Conservation (phyloP, 352 stramenopile species). For the Pelagophyceae sp. region DNA sequence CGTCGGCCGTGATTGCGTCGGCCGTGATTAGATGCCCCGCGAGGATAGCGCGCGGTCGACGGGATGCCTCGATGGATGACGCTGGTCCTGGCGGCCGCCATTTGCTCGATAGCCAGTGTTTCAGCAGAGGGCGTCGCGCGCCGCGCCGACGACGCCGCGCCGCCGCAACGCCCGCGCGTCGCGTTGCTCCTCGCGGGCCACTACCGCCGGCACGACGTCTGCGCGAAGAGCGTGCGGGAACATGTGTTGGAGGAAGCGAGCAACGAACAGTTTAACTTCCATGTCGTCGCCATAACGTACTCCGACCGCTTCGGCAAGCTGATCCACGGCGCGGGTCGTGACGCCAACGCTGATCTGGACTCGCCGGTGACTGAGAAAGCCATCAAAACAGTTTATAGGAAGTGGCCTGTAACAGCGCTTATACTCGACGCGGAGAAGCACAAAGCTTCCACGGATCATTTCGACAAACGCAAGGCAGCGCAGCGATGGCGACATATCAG, state of each 20-base stretch:
- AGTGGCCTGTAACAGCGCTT: not conserved
- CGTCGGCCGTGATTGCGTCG: too few species aligned
- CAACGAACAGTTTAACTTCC: not conserved
- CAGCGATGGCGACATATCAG: not conserved
- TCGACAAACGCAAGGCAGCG: not conserved
- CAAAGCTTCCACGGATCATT: not conserved
- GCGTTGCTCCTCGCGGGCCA: not conserved
- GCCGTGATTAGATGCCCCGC: too few species aligned
- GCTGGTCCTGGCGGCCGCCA: too few species aligned
- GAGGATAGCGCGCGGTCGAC: too few species aligned
- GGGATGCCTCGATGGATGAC: too few species aligned
- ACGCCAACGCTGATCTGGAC: not conserved
- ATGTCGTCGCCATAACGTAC: not conserved
- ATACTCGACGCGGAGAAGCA: not conserved
- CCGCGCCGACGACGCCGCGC: too few species aligned
- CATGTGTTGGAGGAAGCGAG: not conserved
- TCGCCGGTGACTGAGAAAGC: not conserved
- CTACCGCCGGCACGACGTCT: not conserved
- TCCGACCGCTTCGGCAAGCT: not conserved
- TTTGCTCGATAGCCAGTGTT: too few species aligned
- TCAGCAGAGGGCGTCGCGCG: too few species aligned
- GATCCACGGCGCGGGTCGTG: not conserved
- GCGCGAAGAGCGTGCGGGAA: not conserved
- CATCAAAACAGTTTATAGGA: not conserved
- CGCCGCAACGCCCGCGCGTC: too few species aligned